Evolutionary conservation across 208 protist genomes (phyloP).

Genomic region (Leishmania braziliensis): DNA sequence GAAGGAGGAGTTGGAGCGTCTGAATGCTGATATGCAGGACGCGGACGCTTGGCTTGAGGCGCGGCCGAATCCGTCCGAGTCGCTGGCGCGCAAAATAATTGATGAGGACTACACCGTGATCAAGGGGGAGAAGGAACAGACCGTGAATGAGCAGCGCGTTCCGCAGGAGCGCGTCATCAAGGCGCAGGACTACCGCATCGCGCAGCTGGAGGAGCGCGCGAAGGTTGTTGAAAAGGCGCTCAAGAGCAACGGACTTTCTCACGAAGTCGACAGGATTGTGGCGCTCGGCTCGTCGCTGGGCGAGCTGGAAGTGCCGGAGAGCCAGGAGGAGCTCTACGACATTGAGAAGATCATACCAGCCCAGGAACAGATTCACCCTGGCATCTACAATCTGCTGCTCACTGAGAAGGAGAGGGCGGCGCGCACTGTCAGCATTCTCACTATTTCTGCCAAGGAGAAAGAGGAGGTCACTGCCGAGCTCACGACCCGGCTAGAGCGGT

Average conservation of each 20-base stretch:
- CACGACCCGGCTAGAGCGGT: conserved; percentile 48
- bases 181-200: conserved; percentile 85
- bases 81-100: conserved; percentile 50
- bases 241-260: conserved; percentile 58
- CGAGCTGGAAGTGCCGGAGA: conserved; percentile 46
- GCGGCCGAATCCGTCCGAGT: conserved; percentile 36
- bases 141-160: conserved; percentile 57
- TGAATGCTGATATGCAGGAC: conserved; percentile 50
- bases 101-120: conserved; percentile 61
- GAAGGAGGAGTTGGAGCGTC: conserved; percentile 51
- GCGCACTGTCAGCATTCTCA: conserved; percentile 68
- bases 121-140: conserved; percentile 54
- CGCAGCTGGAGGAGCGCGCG: conserved; percentile 71
- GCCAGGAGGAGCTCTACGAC: conserved; percentile 70
- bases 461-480: conserved; percentile 76
- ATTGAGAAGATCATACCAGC: conserved; percentile 83
- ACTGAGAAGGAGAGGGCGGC: conserved; percentile 74
- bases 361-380: conserved; percentile 84
- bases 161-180: conserved; percentile 87
- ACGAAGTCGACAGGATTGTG: conserved; percentile 63
- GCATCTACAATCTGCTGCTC: conserved; percentile 83
- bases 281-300: conserved; percentile 53
- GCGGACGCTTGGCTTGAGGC: conserved; percentile 56
- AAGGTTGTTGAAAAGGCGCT: conserved; percentile 68
- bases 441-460: conserved; percentile 75